Evolutionary conservation across 2,329 filamentous ascomycete genomes (phyloP).

Genomic region (Cladosporium cucumerinum): DNA sequence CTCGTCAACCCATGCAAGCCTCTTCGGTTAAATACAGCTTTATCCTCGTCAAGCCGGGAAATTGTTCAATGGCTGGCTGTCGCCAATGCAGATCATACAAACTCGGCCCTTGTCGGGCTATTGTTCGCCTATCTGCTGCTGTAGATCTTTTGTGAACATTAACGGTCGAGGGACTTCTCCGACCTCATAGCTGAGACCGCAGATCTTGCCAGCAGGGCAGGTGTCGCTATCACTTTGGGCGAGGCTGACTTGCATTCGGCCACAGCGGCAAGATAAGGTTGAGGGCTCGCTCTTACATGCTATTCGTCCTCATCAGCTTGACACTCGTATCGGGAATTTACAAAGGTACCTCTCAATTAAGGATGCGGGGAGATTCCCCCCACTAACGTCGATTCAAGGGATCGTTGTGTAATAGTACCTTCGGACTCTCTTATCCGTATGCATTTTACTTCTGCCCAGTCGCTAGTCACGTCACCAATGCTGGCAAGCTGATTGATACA

Average conservation of each 20-base stretch:
- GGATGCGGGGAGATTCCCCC: slow-evolving; percentile 5
- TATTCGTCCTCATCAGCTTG: background rate
- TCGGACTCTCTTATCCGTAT: background rate
- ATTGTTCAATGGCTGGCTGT: slow-evolving; percentile 5
- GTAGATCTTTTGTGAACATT: background rate
- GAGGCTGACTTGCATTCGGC: background rate
- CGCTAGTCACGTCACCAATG: background rate
- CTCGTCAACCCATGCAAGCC: background rate
- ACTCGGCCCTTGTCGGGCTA: background rate
- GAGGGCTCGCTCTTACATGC: background rate
- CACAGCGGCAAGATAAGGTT: background rate
- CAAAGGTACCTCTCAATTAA: background rate
- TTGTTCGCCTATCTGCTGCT: background rate
- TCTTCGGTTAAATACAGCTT: background rate
- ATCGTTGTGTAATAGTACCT: background rate
- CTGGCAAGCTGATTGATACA: background rate
- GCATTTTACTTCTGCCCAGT: background rate
- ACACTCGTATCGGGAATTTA: slow-evolving; percentile 5
- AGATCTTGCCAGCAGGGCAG: slow-evolving; percentile 3
- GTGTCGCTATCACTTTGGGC: background rate
- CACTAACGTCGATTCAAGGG: background rate
- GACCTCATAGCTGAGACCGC: background rate
- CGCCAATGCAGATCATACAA: background rate
- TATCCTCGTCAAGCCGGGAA: background rate
- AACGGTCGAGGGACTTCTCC: background rate